A percentile compares a stretch with the other conserved stretches of the same genome.
These are phyloP conservation scores for Chytriomyces hyalinus DNA, from an alignment of 192 early-diverging fungal species.

Conservation along the genomic window DNA sequence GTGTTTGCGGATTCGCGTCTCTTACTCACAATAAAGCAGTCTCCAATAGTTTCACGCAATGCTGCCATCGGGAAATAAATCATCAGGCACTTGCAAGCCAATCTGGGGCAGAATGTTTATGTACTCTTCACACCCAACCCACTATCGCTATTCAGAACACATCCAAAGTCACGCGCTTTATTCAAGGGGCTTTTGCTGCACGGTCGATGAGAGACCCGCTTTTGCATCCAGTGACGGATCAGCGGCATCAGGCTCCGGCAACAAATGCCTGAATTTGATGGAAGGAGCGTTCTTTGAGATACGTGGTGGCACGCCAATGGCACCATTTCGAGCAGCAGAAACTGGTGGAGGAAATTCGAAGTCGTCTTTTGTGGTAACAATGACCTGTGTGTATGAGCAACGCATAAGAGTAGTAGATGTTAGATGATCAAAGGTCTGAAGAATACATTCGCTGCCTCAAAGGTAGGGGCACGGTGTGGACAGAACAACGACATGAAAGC, in stretches of 20 bases:
- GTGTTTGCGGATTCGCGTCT: constrained; percentile 50
- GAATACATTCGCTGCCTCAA: too few species aligned
- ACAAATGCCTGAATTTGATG: constrained; percentile 26
- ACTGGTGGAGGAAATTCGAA: constrained; percentile 64
- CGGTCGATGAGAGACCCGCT: not conserved
- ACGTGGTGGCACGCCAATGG: constrained; percentile 37
- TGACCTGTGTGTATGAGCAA: constrained; percentile 64
- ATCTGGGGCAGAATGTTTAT: too few species aligned
- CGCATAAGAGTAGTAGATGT: too few species aligned
- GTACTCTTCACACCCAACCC: too few species aligned
- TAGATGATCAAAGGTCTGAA: too few species aligned
- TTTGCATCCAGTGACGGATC: constrained; percentile 4
- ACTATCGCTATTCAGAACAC: too few species aligned
- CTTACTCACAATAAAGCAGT: constrained; percentile 34
- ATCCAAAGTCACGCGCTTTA: not conserved
- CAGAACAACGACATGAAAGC: too few species aligned
- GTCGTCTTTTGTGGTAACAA: constrained; percentile 71
- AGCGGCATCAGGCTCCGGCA: constrained; percentile 18
- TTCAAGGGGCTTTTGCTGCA: not conserved
- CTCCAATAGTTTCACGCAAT: too few species aligned
- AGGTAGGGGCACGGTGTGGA: too few species aligned
- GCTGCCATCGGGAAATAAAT: too few species aligned
- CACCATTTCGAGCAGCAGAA: constrained; percentile 27
- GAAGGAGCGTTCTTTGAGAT: constrained; percentile 30
- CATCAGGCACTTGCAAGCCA: too few species aligned